Percentiles rank a stretch among this genome's conserved stretches.
Conservation (phyloP, 306 rosid genomes). For the Aeschynomene evenia region DNA sequence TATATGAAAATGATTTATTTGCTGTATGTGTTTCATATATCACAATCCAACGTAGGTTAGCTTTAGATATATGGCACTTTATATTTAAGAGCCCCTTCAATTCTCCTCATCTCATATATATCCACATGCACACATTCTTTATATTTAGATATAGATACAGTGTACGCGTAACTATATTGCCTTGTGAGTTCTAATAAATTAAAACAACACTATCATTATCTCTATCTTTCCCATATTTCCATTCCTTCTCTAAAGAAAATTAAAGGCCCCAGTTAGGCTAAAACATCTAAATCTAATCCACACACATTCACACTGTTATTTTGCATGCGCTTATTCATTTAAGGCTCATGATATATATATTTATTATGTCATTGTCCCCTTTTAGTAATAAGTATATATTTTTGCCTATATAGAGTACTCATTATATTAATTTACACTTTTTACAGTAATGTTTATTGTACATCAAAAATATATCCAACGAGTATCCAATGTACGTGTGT, state of each 20-base stretch:
- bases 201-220: not conserved
- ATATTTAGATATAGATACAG: not conserved
- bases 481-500: too few species aligned
- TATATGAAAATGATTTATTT: conserved; percentile 29
- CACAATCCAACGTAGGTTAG: not conserved
- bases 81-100: conserved; percentile 25
- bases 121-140: conserved; percentile 17
- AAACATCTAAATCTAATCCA: not conserved
- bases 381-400: too few species aligned
- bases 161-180: not conserved
- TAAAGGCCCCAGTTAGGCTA: not conserved
- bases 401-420: too few species aligned
- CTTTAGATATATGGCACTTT: conserved; percentile 11
- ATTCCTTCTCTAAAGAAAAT: not conserved
- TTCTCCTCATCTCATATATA: conserved; percentile 39
- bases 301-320: not conserved
- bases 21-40: not conserved
- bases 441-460: too few species aligned
- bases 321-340: not conserved
- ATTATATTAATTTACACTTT: too few species aligned
- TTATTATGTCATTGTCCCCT: too few species aligned
- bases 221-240: too few species aligned
- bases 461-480: too few species aligned
- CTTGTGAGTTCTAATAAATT: conserved; percentile 21
- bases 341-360: too few species aligned